phyloP scores from a whole-genome alignment of 768 basidiomycete genomes.

The Candolleomyces eurysporus region DNA sequence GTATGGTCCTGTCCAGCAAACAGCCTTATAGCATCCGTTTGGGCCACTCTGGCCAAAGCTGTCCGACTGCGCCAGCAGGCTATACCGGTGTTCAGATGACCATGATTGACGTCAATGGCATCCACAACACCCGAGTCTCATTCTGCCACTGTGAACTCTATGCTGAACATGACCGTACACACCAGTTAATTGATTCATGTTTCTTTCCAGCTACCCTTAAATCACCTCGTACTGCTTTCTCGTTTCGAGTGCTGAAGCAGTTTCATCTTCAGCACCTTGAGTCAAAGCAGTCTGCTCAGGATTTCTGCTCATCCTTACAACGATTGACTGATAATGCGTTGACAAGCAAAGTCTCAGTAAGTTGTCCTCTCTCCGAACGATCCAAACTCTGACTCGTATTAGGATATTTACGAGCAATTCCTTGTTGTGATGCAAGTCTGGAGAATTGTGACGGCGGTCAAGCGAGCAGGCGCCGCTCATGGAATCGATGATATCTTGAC shows the following conservation, averaged over 20 bases:
- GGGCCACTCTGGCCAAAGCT: no score
- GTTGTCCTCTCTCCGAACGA: slow-evolving; percentile 18
- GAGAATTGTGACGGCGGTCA: slow-evolving; percentile 13
- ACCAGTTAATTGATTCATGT: background rate
- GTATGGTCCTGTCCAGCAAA: no score
- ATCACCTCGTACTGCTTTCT: background rate
- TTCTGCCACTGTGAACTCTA: background rate
- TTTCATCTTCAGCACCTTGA: background rate
- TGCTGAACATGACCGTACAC: background rate
- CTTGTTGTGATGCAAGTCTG: slow-evolving; percentile 17
- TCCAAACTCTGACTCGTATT: slow-evolving; percentile 9
- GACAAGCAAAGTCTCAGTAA: slow-evolving; percentile 5
- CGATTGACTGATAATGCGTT: background rate
- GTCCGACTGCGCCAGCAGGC: no score
- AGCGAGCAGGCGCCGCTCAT: slow-evolving; percentile 20
- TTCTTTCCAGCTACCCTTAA: slow-evolving; percentile 1
- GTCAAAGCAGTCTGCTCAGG: background rate
- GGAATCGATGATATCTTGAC: slow-evolving; percentile 16
- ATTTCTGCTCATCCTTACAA: background rate
- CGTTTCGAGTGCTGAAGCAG: background rate
- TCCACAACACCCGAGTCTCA: background rate
- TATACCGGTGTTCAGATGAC: background rate
- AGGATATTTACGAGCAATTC: slow-evolving; percentile 20
- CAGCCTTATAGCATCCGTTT: no score
- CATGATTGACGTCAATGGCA: slow-evolving; percentile 7